These are phyloP conservation scores for Corchorus capsularis DNA, from an alignment of 345 rosid species.

Conservation along the genomic window DNA sequence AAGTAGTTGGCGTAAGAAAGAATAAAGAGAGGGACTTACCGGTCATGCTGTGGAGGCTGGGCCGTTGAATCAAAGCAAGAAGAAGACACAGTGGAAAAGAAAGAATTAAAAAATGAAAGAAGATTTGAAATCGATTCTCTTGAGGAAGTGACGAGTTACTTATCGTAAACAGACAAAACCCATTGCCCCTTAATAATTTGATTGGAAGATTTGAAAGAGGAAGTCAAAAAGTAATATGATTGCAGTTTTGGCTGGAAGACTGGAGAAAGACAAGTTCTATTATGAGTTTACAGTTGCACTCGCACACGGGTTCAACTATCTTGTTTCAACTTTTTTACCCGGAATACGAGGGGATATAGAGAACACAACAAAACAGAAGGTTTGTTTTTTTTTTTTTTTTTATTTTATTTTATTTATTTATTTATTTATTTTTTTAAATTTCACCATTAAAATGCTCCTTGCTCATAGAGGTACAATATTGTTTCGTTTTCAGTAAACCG, in stretches of 20 bases:
- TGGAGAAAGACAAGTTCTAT: not conserved
- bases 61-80: constrained; percentile 7
- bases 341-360: not conserved
- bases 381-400: not conserved
- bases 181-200: too few relatives aligned
- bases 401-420: too few relatives aligned
- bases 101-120: not conserved
- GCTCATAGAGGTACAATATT: too few relatives aligned
- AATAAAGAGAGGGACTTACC: constrained; percentile 15
- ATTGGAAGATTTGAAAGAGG: not conserved
- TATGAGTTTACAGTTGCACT: not conserved
- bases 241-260: not conserved
- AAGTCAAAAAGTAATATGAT: not conserved
- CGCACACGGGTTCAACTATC: not conserved
- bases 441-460: too few relatives aligned
- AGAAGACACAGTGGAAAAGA: not conserved
- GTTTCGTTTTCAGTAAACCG: too few relatives aligned
- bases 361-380: too few relatives aligned
- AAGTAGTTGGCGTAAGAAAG: not conserved
- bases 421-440: too few relatives aligned
- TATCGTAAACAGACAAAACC: not conserved
- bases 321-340: not conserved
- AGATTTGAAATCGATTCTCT: not conserved
- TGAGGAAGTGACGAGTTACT: not conserved
- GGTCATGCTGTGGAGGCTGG: constrained; percentile 12